These are phyloP conservation scores for Plasmodium fragile DNA, from an alignment of 169 alveolate species.

Conservation along the genomic window DNA sequence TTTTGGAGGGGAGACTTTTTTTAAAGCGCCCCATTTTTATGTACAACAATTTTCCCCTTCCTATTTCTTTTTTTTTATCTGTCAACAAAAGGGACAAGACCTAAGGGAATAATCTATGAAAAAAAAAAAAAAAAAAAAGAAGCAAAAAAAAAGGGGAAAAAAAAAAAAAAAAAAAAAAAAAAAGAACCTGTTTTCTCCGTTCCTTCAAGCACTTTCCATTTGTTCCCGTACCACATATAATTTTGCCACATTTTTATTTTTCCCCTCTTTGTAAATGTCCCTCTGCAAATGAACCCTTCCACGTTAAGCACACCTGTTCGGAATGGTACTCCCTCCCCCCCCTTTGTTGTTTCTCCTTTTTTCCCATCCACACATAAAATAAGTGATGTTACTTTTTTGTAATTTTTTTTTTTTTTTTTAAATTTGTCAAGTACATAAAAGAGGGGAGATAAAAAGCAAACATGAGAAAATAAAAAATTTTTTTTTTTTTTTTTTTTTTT, in stretches of 20 bases:
- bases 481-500: constrained; percentile 17
- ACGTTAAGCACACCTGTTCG: neutral
- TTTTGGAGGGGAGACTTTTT: neutral
- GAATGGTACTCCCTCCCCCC: neutral
- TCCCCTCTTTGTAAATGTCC: neutral
- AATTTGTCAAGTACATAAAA: neutral
- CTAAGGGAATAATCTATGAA: neutral
- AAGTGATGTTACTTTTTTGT: neutral
- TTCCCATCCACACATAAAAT: neutral
- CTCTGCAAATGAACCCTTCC: neutral
- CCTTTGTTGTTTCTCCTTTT: neutral
- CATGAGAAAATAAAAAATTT: neutral
- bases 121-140: neutral
- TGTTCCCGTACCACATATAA: neutral
- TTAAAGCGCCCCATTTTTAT: neutral
- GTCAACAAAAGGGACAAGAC: neutral
- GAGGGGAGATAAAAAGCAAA: neutral
- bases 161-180: neutral
- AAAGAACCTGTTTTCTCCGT: neutral
- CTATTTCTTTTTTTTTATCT: neutral
- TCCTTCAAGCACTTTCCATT: neutral
- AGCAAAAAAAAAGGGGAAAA: neutral
- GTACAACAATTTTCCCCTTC: neutral
- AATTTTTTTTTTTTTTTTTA: constrained; percentile 5
- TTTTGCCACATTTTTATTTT: neutral